Conservation (phyloP, 2,329 filamentous ascomycete species). For the Fusarium liriodendri region DNA sequence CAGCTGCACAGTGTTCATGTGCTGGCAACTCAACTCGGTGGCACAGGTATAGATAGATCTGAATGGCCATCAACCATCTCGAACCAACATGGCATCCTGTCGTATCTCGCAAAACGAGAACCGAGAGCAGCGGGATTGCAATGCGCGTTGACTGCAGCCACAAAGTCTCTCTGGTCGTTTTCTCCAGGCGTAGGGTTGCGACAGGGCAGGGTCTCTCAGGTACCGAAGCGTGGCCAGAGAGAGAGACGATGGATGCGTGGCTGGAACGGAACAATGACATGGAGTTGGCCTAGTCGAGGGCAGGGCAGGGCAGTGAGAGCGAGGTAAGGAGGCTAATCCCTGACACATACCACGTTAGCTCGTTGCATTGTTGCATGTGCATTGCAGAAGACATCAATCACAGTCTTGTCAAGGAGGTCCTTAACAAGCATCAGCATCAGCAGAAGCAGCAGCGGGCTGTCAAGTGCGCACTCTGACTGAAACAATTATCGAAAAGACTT, state of each 20-base stretch:
- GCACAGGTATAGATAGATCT: background rate
- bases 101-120: background rate
- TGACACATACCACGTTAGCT: slow-evolving; percentile 17
- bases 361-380: slow-evolving; percentile 36
- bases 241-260: slow-evolving; percentile 21
- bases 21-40: background rate
- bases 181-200: background rate
- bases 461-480: background rate
- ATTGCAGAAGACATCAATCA: slow-evolving; percentile 31
- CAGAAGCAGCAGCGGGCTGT: background rate
- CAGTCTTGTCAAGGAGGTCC: background rate
- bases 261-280: slow-evolving; percentile 15
- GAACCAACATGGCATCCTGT: background rate
- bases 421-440: background rate
- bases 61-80: background rate
- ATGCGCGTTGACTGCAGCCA: slow-evolving; percentile 8
- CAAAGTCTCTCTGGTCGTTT: background rate
- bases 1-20: background rate
- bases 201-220: slow-evolving; percentile 3
- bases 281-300: slow-evolving; percentile 14
- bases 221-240: slow-evolving; percentile 12
- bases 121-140: background rate
- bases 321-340: slow-evolving; percentile 5
- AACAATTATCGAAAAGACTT: background rate
- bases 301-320: background rate